These are phyloP conservation scores for Colletotrichum falcatum DNA, from an alignment of 2,329 filamentous ascomycete genomes.

Conservation along the genomic window DNA sequence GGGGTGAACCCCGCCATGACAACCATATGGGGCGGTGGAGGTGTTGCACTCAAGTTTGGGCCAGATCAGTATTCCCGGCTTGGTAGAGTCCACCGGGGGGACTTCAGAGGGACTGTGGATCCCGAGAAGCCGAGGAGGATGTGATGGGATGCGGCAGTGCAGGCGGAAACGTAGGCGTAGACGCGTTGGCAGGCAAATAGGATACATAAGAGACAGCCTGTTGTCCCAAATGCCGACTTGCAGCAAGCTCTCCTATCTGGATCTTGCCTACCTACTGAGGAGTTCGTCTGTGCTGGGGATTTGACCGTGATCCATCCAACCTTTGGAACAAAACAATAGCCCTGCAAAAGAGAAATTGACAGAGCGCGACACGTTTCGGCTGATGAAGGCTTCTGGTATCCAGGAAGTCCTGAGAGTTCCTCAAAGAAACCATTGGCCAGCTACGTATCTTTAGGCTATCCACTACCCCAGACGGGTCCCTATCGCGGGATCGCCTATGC, in stretches of 20 bases:
- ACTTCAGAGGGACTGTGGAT: conserved; percentile 17
- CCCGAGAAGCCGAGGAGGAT: conserved; percentile 22
- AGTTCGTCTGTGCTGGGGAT: neutral
- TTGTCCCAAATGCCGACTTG: conserved; percentile 6
- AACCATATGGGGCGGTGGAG: conserved; percentile 25
- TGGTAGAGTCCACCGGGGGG: conserved; percentile 3
- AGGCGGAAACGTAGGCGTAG: conserved; percentile 2
- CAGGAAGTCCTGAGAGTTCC: neutral
- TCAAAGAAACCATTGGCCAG: neutral
- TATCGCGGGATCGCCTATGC: neutral
- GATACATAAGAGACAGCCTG: conserved; percentile 11
- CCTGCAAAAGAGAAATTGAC: neutral
- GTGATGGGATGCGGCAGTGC: conserved; percentile 12
- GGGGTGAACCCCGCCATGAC: conserved; percentile 8
- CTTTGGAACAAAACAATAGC: neutral
- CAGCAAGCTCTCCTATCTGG: conserved; percentile 4
- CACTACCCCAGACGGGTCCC: conserved; percentile 27
- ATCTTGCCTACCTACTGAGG: neutral
- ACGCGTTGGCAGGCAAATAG: neutral
- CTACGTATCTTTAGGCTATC: neutral
- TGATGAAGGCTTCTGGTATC: neutral
- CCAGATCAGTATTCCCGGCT: conserved; percentile 13
- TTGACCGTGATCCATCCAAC: conserved; percentile 6
- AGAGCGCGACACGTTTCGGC: neutral
- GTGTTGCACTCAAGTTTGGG: conserved; percentile 20